A percentile compares a stretch with the other conserved stretches of the same genome.
Conservation (phyloP, 495 filamentous ascomycete genomes). For the Corynascus novoguineensis region DNA sequence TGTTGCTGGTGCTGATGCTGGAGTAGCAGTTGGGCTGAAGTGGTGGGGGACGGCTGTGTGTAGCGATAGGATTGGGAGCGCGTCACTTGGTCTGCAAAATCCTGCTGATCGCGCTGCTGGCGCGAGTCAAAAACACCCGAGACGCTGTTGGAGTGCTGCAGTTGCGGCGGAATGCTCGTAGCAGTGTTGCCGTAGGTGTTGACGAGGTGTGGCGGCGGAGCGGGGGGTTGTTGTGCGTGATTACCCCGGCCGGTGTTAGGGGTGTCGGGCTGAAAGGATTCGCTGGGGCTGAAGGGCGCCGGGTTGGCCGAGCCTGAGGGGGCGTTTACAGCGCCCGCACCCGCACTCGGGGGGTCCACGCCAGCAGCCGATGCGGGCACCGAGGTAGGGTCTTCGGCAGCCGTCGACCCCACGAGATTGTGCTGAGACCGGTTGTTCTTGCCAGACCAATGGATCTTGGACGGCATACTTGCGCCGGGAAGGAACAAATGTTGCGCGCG, state of each 20-base stretch:
- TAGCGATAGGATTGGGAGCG: constrained; percentile 35
- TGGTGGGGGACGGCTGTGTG: constrained; percentile 27
- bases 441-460: constrained; percentile 38
- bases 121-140: constrained; percentile 26
- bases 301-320: constrained; percentile 42
- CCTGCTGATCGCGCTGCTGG: constrained; percentile 22
- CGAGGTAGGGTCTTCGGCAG: constrained; percentile 25
- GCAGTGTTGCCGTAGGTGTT: constrained; percentile 30
- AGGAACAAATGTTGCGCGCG: neutral
- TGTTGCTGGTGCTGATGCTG: constrained; percentile 32
- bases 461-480: constrained; percentile 35
- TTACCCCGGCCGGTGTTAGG: constrained; percentile 12
- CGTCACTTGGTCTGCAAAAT: constrained; percentile 30
- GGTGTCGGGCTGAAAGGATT: constrained; percentile 41
- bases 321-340: constrained; percentile 32
- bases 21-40: constrained; percentile 22
- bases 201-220: constrained; percentile 27
- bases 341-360: constrained; percentile 27
- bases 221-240: constrained; percentile 20
- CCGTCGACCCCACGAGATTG: constrained; percentile 40
- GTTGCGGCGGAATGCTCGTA: constrained; percentile 20
- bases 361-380: constrained; percentile 23
- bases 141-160: constrained; percentile 36
- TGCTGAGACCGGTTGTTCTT: constrained; percentile 48
- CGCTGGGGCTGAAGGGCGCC: constrained; percentile 42